These are phyloP conservation scores for Hymenoscyphus linearis DNA, from an alignment of 2,329 filamentous ascomycete genomes.

Conservation along the genomic window DNA sequence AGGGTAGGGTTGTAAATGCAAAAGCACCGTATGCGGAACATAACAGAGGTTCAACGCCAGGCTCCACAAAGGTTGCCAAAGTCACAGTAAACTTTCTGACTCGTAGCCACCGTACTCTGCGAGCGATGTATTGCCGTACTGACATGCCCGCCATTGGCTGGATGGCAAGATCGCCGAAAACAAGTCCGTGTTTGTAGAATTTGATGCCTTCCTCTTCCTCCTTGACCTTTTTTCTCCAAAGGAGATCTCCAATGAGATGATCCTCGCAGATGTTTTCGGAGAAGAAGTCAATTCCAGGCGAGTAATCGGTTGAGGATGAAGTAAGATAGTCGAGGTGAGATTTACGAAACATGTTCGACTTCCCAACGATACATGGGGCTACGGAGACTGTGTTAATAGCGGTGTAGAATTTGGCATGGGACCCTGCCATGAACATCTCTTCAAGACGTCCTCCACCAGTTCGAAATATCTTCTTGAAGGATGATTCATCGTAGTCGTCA, in stretches of 20 bases:
- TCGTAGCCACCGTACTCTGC: conserved; percentile 83
- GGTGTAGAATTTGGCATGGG: conserved; percentile 95
- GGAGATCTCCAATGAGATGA: conserved; percentile 85
- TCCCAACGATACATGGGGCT: conserved; percentile 91
- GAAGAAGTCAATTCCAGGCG: conserved; percentile 82
- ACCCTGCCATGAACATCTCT: conserved; percentile 89
- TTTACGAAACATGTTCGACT: conserved; percentile 97
- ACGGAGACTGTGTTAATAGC: conserved; percentile 91
- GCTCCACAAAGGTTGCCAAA: conserved; percentile 84
- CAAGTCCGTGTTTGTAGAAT: conserved; percentile 74
- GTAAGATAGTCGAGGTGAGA: conserved; percentile 78
- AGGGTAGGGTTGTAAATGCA: conserved; percentile 68
- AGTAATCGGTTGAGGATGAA: conserved; percentile 36
- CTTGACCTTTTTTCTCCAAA: conserved; percentile 69
- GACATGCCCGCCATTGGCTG: conserved; percentile 85
- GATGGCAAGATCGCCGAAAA: conserved; percentile 80
- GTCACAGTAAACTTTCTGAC: conserved; percentile 93
- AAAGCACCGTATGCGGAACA: conserved; percentile 79
- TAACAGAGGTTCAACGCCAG: conserved; percentile 81
- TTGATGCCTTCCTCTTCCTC: conserved; percentile 38
- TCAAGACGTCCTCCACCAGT: conserved; percentile 77
- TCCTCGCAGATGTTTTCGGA: conserved; percentile 97
- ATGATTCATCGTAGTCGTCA: conserved; percentile 23
- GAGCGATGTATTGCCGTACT: conserved; percentile 68
- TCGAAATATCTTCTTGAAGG: conserved; percentile 21